Percentiles rank a stretch among this genome's conserved stretches.
phyloP scores from a whole-genome alignment of 129 eudicot genomes.

The Pittosporum tobira region DNA sequence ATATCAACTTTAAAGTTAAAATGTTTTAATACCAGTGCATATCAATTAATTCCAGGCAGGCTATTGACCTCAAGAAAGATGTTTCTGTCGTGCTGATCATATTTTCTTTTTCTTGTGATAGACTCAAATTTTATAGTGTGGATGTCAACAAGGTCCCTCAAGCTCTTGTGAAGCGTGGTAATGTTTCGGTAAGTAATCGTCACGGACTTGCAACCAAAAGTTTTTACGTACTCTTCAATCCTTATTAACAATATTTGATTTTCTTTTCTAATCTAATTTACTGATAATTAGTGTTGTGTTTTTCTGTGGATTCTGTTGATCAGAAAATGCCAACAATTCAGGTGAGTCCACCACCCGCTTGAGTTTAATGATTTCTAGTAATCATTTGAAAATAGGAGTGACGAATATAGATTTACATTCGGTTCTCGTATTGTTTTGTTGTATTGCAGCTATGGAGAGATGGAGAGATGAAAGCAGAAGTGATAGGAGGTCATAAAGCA shows the following conservation, averaged over 20 bases:
- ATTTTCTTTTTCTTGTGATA: constrained; percentile 11
- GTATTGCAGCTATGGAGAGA: constrained; percentile 81
- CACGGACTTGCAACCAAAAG: not conserved
- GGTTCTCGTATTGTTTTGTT: not conserved
- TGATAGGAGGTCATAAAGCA: constrained; percentile 95
- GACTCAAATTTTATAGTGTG: constrained; percentile 66
- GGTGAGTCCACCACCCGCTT: constrained; percentile 30
- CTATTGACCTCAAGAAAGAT: too few relatives aligned
- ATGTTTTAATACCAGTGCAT: too few relatives aligned
- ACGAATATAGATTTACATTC: not conserved
- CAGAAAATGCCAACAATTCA: constrained; percentile 99
- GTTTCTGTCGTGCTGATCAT: too few relatives aligned
- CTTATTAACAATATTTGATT: not conserved
- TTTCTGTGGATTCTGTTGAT: constrained; percentile 5
- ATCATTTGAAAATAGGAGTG: not conserved
- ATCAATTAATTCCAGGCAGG: too few relatives aligned
- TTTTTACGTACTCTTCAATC: not conserved
- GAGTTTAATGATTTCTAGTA: too few relatives aligned
- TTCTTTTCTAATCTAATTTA: not conserved
- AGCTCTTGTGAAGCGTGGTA: constrained; percentile 85
- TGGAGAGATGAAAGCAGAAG: constrained; percentile 95
- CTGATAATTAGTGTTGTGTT: not conserved
- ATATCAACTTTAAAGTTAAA: too few relatives aligned
- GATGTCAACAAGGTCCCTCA: constrained; percentile 97
- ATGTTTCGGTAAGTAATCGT: constrained; percentile 54